Conservation (phyloP, 768 basidiomycete genomes). For the Tylopilus plumbeoviolaceoides region DNA sequence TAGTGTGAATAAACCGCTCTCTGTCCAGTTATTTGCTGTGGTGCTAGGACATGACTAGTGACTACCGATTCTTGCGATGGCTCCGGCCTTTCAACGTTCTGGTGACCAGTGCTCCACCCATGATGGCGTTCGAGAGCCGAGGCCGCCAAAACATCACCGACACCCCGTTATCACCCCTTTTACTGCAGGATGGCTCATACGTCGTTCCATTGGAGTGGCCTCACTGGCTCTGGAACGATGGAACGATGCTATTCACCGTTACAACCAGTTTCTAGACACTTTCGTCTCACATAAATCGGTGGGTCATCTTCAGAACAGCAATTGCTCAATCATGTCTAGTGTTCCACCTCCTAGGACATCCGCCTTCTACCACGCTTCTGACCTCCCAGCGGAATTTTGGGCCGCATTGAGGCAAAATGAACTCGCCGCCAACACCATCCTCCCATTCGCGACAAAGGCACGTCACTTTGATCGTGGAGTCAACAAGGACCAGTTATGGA, state of each 20-base stretch:
- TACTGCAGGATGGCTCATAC: constrained; percentile 20
- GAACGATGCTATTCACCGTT: not conserved
- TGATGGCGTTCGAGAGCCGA: not conserved
- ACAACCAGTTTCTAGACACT: not conserved
- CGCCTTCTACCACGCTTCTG: constrained; percentile 4
- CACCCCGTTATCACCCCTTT: constrained; percentile 3
- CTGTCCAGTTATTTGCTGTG: not conserved
- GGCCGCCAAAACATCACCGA: not conserved
- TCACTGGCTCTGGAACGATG: not conserved
- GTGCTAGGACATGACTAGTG: not conserved
- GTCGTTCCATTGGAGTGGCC: constrained; percentile 1
- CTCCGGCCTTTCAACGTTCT: constrained; percentile 4
- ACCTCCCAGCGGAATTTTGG: constrained; percentile 29
- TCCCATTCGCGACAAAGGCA: constrained; percentile 36
- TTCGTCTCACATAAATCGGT: constrained; percentile 7
- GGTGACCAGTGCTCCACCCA: not conserved
- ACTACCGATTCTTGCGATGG: not conserved
- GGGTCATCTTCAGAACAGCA: constrained; percentile 12
- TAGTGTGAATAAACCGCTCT: not conserved
- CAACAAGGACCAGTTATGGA: constrained; percentile 27
- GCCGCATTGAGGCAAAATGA: constrained; percentile 27
- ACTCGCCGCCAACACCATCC: constrained; percentile 37
- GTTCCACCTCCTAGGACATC: not conserved
- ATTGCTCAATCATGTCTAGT: constrained; percentile 18
- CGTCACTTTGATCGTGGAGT: constrained; percentile 2